Evolutionary conservation across 1,284 basidiomycete genomes (phyloP), one percentile per base, ranked within the genome.

Genomic region (Cerrena zonata): DNA sequence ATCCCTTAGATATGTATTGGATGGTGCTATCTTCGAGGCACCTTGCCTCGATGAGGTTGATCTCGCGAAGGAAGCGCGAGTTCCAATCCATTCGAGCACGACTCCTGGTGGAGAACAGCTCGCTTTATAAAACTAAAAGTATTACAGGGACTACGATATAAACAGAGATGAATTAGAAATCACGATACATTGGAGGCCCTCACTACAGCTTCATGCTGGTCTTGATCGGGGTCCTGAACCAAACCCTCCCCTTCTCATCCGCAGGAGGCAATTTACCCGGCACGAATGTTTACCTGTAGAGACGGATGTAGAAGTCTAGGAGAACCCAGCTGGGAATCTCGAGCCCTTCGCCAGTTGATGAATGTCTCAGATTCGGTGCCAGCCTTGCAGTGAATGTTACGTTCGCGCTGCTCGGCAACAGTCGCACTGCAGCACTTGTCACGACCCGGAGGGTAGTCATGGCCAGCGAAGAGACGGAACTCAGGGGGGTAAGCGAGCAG

Each of bases 1-100:
- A 50, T 73, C 71, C 0, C 48, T 70, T 3, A 64, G 62, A 49
- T 68, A 69, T 7, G 53, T 67, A 15, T 53, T 63, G 12, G 66
- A 70, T 49, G 69, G 74, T n/a, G 61, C 65, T 23, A 69, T 79
- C 27, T 78, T 77, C 56, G 64, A 62, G 25, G 71, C 73, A 10
- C 72, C 75, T 1, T 71, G 65, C 46, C 45, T 63, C 46, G 59
- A 60, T 45, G 61, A 63, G 38, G 53, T 61, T 19, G 58, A 63
- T 34, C 13, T 48, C 21, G 40, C 21, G 13, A 36, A 38, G 54
- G 51, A 50, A 38, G 23, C 12, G 13, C 7, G 18, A n/a, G 26
- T 34, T 22, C 15, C 42, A 3, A 42, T 42, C 10, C 41, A 42
- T 42, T 42, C 41, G 5, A 42, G 41, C 22, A 23, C 41, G 24